Evolutionary conservation across 768 basidiomycete species (phyloP), one percentile per base, ranked within the genome.

Genomic region (Rhodosporidiobolus odoratus): DNA sequence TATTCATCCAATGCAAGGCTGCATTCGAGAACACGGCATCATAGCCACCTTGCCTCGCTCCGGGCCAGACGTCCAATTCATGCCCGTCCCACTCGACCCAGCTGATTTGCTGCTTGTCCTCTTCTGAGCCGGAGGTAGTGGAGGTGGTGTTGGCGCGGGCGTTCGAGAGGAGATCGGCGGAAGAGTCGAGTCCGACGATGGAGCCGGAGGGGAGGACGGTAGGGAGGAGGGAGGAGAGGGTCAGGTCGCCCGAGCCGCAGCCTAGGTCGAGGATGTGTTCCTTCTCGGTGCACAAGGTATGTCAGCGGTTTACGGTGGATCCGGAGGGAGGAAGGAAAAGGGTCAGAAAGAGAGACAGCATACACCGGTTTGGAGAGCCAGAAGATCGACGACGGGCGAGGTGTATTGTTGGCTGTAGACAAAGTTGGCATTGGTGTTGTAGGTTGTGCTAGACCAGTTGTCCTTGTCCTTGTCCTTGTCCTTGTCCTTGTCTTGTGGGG

Each of bases 21-120:
- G 92, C 89, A 71, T 88, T 91, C 62, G 87, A 88, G 81, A 93
- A 93, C 3, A 88, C 87, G 0, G 85, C 86, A 76, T 91, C 88
- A 71, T 87, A 90, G 57, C 81, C 81, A 13, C 80, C 80, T 34
- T 75, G 47, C 7, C 21, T 10, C 48, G 13, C 43, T 43, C 21
- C 25, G 3, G 17, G 12, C 63, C 25, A 74, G 72, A 0, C 74
- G 66, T 0, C 48, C 19, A 72, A 40, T 7, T 60, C 65, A 13
- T 71, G 71, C 0, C 60, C 70, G n/a, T 71, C 74, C 1, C 10
- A n/a, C 8, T 66, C 66, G 43, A 69, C 25, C 64, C 60, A 72
- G 9, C 21, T 10, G 30, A 67, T 19, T 34, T 32, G 43, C 21
- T 32, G 6, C 37, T 58, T 9, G 40, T 40, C 9, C 32, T 38